Evolutionary conservation across 2,329 filamentous ascomycete species (phyloP), one percentile per base, ranked within the genome.

Genomic region (Aureobasidium sp.): DNA sequence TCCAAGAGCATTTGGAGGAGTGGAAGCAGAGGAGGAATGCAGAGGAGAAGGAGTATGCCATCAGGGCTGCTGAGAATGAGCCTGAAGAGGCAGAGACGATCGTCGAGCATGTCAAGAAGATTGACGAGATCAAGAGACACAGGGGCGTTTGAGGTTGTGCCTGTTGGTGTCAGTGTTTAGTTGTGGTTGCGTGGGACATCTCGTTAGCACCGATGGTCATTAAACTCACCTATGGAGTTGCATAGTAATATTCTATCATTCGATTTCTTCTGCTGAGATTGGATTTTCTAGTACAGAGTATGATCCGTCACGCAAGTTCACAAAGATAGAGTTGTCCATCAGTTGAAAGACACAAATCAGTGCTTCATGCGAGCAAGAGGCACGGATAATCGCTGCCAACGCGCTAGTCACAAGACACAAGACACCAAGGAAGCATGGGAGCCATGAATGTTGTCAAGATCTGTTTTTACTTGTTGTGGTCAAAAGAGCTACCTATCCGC

Each of bases 41-140:
- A 17, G 17, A 45, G 13, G 49, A 54, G 40, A 13, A 37, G 6
- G 31, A n/a, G 8, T 55, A 55, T 42, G 49, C 58, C 4, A 13
- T 43, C 4, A 6, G 15, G 21, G 58, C 58, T 8, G 58, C 58
- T 3, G 31, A 54, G 10, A 49, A 60, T 43, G 38, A 45, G 5
- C 23, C 29, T 21, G 49, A 47, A 38, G 58, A 60, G 35, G 38
- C 58, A 27, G 58, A 45, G 17, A 54, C 40, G 29, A 60, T 55
- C 21, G 40, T 15, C 2, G 40, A 60, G 27, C 58, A 60, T 29
- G 58, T 60, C 21, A n/a, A 47, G 29, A 40, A 25, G 17, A 60
- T 60, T 19, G 21, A 23, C 3, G 47, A 31, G 21, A 35, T 51
- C 7, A 25, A 3, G 25, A 53, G 40, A 9, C 27, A 23, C 8